Base-by-base conservation (phyloP, 306 rosid genomes). In the Cicer chorassanicum region DNA sequence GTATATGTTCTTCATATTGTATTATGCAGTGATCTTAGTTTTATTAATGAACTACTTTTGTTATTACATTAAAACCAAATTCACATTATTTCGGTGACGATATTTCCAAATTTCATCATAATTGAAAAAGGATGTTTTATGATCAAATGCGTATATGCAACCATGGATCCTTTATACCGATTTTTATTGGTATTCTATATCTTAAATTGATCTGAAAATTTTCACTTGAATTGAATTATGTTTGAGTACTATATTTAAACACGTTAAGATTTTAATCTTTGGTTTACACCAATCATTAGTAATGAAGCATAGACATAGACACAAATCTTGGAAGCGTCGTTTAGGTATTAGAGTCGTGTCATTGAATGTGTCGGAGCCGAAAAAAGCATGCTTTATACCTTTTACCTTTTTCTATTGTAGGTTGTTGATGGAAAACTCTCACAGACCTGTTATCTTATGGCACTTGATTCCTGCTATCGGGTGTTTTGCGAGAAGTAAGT, bases 381-480 rank as follows among this genome's bases (percentile, higher is more conserved):
- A 13, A 48, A 48, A 4, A 1, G 2, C n/a, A 48, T 0, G 3
- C 8, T 48, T 48, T 36, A 11, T 55, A 57, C 4, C 16, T 79
- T 66, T 53, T 6, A 16, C 11, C 21, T 75, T 65, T 50, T 42
- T 40, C 46, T 76, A 56, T 24, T 78, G 41, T 66, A 92, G 96
- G 92, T 88, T 80, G 93, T 92, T 68, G 97, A 92, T 72, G 97
- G 92, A 68, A 92, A 88, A 59, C 93, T 92, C 78, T 87, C 96
- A 34, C 96, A 92, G 68, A 88, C 93, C 14, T 92, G 97, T 77
- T 92, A 90, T 82, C 88, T 92, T 45, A 84, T 88, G 90, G 97
- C 97, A 50, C 92, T 92, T 56, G 97, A 92, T 79, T 88, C 88
- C 48, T 88, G 96, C 86, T 92, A 90, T 76, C 81, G 76, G 70